A percentile compares a stretch with the other conserved stretches of the same genome.
These are phyloP conservation scores for Phaeoacremonium minimum DNA, from an alignment of 2,329 filamentous ascomycete genomes.

Conservation along the genomic window DNA sequence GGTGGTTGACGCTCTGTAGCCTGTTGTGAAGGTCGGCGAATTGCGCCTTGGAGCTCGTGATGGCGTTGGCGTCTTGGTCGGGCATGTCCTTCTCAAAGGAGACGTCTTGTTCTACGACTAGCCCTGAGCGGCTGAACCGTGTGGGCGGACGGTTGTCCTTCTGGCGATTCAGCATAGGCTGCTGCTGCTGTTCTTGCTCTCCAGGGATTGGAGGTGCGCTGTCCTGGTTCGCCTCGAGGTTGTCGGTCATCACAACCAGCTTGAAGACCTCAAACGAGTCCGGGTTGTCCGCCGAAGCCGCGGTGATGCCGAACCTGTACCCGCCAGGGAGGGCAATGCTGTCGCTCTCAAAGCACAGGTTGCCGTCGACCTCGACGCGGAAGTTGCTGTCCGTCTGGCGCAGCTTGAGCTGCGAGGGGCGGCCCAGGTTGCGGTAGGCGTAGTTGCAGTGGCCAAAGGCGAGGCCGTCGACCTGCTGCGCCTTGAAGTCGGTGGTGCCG, in stretches of 20 bases:
- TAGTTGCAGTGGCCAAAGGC: constrained; percentile 93
- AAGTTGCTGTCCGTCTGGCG: constrained; percentile 61
- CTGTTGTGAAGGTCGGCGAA: constrained; percentile 84
- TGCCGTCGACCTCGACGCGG: constrained; percentile 75
- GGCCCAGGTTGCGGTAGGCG: constrained; percentile 84
- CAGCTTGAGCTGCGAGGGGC: constrained; percentile 75
- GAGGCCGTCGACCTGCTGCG: constrained; percentile 74
- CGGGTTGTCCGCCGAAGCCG: constrained; percentile 82
- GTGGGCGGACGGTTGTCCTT: constrained; percentile 15
- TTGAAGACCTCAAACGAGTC: constrained; percentile 95
- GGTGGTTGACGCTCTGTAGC: constrained; percentile 68
- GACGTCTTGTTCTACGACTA: constrained; percentile 17
- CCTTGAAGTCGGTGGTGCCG: constrained; percentile 74
- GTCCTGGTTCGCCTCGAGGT: constrained; percentile 20
- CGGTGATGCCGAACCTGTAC: constrained; percentile 83
- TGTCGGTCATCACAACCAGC: constrained; percentile 65
- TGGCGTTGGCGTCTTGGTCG: constrained; percentile 42
- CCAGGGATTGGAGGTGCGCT: constrained; percentile 13
- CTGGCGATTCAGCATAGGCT: constrained; percentile 19
- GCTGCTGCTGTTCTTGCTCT: constrained; percentile 25
- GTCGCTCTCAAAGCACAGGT: constrained; percentile 76
- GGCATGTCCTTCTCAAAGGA: constrained; percentile 36
- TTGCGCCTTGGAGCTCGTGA: constrained; percentile 53
- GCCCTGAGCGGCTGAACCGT: constrained; percentile 15
- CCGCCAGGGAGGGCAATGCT: constrained; percentile 74